Evolutionary conservation across 1,284 basidiomycete species (phyloP), one percentile per base, ranked within the genome.

Genomic region (Puccinia horiana): DNA sequence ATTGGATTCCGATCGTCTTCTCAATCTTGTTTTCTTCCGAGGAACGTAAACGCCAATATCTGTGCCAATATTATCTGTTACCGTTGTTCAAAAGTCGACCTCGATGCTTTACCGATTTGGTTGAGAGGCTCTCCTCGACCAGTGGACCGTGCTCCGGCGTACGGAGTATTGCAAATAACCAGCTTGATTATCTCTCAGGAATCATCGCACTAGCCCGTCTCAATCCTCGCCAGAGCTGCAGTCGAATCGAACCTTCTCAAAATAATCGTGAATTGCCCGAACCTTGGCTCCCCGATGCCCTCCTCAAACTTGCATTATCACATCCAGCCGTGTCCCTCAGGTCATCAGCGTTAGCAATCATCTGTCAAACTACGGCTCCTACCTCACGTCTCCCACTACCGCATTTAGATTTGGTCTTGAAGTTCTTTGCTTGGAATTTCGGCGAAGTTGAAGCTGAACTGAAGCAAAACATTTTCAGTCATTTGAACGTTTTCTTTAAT

Each of bases 61-160:
- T 81, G 23, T 81, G 78, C 40, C 78, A 72, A 70, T 73, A 81
- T 81, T 81, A 73, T 56, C 78, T 81, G 44, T 14, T 56, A 35
- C 54, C 44, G 29, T 52, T 81, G 18, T 81, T 81, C 78, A 81
- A 81, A 37, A 69, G 40, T 47, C 32, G 67, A 26, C 69, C 78
- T 32, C 14, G 1, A 72, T 81, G 52, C 29, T 81, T 81, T 29
- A 61, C 12, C 1, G 35, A 63, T 44, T 52, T 81, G 26, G 40
- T 49, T 58, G 65, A 63, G 35, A 56, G 20, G 32, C n/a, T 79
- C 26, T 29, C 63, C 18, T 49, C 37, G 8, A 40, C 26, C 20
- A 49, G 32, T 16, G 37, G 52, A 40, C 63, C 65, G 9, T 44
- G 47, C 12, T 54, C n/a, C 37, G 5, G 20, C 6, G 23, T 72